A percentile compares a stretch with the other conserved stretches of the same genome.
Conservation (phyloP, 768 basidiomycete genomes). For the Tylopilus felleus region DNA sequence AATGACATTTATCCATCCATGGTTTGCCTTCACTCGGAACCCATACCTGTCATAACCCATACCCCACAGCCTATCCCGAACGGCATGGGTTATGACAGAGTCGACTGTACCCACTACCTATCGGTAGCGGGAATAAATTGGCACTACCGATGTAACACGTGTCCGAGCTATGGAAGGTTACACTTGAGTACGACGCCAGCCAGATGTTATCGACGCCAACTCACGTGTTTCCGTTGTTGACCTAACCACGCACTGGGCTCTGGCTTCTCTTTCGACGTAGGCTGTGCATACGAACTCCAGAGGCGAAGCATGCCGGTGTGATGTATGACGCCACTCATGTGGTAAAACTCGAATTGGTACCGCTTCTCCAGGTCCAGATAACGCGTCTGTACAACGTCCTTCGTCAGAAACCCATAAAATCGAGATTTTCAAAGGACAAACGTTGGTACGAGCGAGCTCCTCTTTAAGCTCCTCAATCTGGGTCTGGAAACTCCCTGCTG, state of each 20-base stretch:
- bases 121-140: no score
- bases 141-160: constrained; percentile 24
- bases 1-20: no score
- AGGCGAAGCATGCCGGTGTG: constrained; percentile 60
- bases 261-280: constrained; percentile 40
- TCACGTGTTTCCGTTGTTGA: constrained; percentile 54
- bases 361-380: constrained; percentile 53
- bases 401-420: not conserved
- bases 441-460: constrained; percentile 58
- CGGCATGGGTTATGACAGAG: no score
- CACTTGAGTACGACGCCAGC: not conserved
- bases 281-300: constrained; percentile 56
- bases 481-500: constrained; percentile 59
- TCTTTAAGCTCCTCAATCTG: constrained; percentile 66
- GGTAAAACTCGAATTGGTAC: constrained; percentile 73
- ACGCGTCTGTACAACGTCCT: constrained; percentile 38
- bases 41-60: no score
- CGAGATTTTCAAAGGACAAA: constrained; percentile 17
- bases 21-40: no score
- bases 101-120: no score
- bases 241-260: constrained; percentile 69
- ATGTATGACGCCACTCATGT: constrained; percentile 78
- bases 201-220: not conserved
- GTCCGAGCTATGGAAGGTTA: constrained; percentile 24
- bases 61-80: no score